Base-by-base conservation (phyloP, 768 basidiomycete species). In the Serendipita sp. region DNA sequence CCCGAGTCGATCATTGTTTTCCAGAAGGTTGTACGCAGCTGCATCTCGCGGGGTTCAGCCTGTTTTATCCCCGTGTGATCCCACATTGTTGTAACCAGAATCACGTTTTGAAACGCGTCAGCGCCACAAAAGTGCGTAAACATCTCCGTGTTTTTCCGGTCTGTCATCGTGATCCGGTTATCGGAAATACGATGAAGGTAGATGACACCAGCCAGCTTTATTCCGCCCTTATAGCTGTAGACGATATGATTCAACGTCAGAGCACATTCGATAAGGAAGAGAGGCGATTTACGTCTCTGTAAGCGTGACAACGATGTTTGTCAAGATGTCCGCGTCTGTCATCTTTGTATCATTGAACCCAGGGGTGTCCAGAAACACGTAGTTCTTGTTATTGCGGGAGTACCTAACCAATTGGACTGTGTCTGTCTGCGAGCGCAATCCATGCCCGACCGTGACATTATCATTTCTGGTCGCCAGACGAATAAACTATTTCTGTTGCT, bases 81-180 rank as follows among this genome's bases (percentile, higher is more conserved):
- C 81, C 82, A 82, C 79, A 79, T 82, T 45, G 75, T 82, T 51
- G 82, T 82, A 58, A 77, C 77, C 66, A 83, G 76, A 32, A 80
- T 73, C 34, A 83, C 80, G 66, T 78, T 81, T 44, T 74, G 72
- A 62, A 83, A 76, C 11, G 78, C 74, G 48, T 65, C 73, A 18
- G 80, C 78, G 13, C 83, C 82, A 67, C 82, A 83, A 10, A 83
- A 74, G 64, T 79, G 75, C 54, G 77, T 73, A 70, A 83, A 82
- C 72, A 82, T 76, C 44, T 75, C 74, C 64, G 81, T 80, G 68
- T 80, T 82, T 68, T 77, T 76, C 28, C 72, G 58, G 0, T 74
- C 69, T 1, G 73, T 69, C n/a, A 74, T 77, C 0, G 70, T 70
- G 72, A 78, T 73, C 0, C 76, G 72, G 60, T 74, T 74, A 47